These are phyloP conservation scores for Phytophthora brassicae DNA, from an alignment of 352 stramenopile genomes.

Conservation along the genomic window DNA sequence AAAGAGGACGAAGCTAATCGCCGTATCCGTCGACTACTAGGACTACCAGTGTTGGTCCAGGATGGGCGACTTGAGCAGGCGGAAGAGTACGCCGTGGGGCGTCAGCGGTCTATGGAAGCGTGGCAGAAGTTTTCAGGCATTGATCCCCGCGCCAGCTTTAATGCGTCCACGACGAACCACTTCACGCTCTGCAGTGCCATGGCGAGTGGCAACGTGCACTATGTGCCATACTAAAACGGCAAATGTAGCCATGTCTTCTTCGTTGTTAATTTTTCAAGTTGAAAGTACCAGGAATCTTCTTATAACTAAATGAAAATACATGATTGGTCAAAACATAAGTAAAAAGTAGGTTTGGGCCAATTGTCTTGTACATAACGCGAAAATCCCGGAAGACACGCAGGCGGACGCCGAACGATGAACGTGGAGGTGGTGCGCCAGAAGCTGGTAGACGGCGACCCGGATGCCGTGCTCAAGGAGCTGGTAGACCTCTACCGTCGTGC, in stretches of 20 bases:
- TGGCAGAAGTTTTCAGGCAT: slow-evolving; percentile 75
- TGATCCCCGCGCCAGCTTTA: slow-evolving; percentile 52
- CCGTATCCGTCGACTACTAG: slow-evolving; percentile 66
- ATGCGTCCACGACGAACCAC: slow-evolving; percentile 88
- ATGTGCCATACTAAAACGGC: slow-evolving; percentile 48
- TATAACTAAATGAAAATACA: neutral
- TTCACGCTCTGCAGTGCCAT: slow-evolving; percentile 63
- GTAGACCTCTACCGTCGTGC: slow-evolving; percentile 85
- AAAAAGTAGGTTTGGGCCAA: slow-evolving; percentile 13
- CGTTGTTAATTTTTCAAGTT: too few species aligned
- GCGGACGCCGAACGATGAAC: slow-evolving; percentile 66
- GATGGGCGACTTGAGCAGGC: slow-evolving; percentile 36
- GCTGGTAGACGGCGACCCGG: slow-evolving; percentile 75
- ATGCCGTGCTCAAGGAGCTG: slow-evolving; percentile 82
- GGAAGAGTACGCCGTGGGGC: slow-evolving; percentile 50
- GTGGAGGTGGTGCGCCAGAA: slow-evolving; percentile 86
- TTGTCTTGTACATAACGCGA: slow-evolving; percentile 1
- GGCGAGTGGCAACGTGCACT: slow-evolving; percentile 45
- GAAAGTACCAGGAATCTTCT: slow-evolving; percentile 8
- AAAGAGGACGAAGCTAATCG: slow-evolving; percentile 43
- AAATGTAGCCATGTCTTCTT: neutral
- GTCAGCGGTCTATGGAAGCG: slow-evolving; percentile 43
- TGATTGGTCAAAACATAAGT: slow-evolving; percentile 12
- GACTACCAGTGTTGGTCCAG: slow-evolving; percentile 45
- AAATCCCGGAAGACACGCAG: slow-evolving; percentile 17